Percentiles rank a stretch among this genome's conserved stretches.
Conservation (phyloP, 1,284 basidiomycete genomes). For the Heliocybe sulcata region DNA sequence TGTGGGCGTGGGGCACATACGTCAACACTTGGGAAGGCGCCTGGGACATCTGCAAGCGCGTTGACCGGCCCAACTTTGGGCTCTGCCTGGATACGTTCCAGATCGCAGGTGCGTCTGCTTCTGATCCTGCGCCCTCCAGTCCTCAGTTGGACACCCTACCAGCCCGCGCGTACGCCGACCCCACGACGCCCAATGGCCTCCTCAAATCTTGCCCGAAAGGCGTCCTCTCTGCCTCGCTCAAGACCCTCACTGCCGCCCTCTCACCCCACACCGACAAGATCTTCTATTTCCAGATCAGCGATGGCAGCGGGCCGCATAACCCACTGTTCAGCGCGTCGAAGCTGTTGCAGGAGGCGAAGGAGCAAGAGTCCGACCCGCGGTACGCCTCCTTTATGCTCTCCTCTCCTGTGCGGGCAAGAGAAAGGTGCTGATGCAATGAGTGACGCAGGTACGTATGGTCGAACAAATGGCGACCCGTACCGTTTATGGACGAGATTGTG, state of each 20-base stretch:
- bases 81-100: slow-evolving; percentile 26
- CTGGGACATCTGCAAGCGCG: slow-evolving; percentile 24
- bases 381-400: slow-evolving; percentile 9
- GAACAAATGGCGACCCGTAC: slow-evolving; percentile 21
- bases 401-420: too few species aligned
- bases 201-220: slow-evolving; percentile 6
- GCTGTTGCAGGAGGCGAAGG: slow-evolving; percentile 14
- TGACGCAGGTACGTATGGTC: slow-evolving; percentile 14
- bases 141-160: neutral
- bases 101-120: slow-evolving; percentile 12
- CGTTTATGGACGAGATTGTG: slow-evolving; percentile 17
- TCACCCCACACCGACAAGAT: slow-evolving; percentile 13
- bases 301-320: slow-evolving; percentile 16
- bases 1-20: slow-evolving; percentile 25
- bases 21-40: slow-evolving; percentile 22
- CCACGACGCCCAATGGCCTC: slow-evolving; percentile 11
- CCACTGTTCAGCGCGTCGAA: neutral
- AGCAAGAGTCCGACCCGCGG: slow-evolving; percentile 17
- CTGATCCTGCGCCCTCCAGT: neutral
- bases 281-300: slow-evolving; percentile 25
- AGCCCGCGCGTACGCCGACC: slow-evolving; percentile 8
- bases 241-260: slow-evolving; percentile 2
- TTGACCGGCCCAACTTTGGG: slow-evolving; percentile 22
- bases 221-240: slow-evolving; percentile 12
- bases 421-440: too few species aligned